Conservation (phyloP, 352 stramenopile species). For the Phytopythium sindhum region DNA sequence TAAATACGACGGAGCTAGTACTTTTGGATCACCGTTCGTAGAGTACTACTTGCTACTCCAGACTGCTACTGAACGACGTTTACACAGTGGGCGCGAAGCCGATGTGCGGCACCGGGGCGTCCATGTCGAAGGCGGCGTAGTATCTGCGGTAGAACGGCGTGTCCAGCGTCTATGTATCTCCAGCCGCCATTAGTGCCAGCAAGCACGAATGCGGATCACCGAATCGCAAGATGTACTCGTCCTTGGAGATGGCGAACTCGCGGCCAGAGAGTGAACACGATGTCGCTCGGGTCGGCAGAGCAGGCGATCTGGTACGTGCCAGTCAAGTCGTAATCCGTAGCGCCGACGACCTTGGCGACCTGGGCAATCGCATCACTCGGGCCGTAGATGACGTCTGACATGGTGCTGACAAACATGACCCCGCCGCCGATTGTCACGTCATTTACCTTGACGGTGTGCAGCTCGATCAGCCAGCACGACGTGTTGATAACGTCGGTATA, state of each 20-base stretch:
- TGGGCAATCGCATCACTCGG: constrained; percentile 71
- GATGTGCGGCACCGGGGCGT: neutral
- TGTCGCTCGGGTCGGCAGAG: constrained; percentile 61
- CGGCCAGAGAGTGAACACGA: constrained; percentile 87
- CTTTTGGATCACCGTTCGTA: too few relatives aligned
- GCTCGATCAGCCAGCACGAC: constrained; percentile 38
- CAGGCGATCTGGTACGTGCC: constrained; percentile 93
- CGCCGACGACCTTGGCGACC: constrained; percentile 61
- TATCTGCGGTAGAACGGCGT: constrained; percentile 1
- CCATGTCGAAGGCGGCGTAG: constrained; percentile 5
- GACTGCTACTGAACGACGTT: too few relatives aligned
- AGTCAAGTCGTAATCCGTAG: constrained; percentile 78
- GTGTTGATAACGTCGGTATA: constrained; percentile 60
- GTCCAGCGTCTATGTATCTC: neutral
- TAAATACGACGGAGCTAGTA: too few relatives aligned
- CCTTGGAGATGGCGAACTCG: constrained; percentile 77
- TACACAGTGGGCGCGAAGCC: neutral
- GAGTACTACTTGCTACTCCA: too few relatives aligned
- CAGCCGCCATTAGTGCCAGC: neutral
- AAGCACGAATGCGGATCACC: neutral
- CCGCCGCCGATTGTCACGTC: constrained; percentile 26
- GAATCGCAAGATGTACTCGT: constrained; percentile 64
- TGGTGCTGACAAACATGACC: constrained; percentile 88
- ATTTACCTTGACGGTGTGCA: constrained; percentile 43
- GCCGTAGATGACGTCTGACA: constrained; percentile 87